Evolutionary conservation across 2,329 filamentous ascomycete species (phyloP), one percentile per base, ranked within the genome.

Genomic region (Lecanoromycetidae sp.): DNA sequence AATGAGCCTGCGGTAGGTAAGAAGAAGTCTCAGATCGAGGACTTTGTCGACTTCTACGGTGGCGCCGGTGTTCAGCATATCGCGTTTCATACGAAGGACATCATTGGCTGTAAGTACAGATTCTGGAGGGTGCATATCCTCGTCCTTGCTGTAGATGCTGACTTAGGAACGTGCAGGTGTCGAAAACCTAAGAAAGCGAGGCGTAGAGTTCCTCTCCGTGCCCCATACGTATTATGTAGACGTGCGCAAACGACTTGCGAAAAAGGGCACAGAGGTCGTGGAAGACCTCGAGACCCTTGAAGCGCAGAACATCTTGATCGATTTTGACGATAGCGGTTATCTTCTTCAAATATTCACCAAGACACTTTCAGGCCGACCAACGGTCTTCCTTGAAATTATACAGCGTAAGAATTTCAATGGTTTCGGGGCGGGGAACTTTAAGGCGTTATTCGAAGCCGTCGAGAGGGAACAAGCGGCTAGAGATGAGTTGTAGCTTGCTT

Each of bases 371-470:
- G 88, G 95, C 66, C 80, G 90, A 10, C 90, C 90, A 20, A 95
- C 90, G 3, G 88, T 95, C 23, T 95, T 95, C 62, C 79, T 95
- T 54, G 90, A 95, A 75, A 94, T 95, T 57, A 95, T 95, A 58
- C 87, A 95, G 71, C 72, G 88, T 48, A 82, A 93, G 57, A 80
- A 87, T 54, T 95, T 95, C 63, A 80, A 84, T 26, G 90, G 90
- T 0, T 95, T 95, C 57, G 88, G 90, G 3, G 90, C 88, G 0
- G 90, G 90, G 1, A 96, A 95, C 65, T 95, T 95, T 70, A 94
- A 87, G 77, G 87, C 82, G 52, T 60, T 95, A 57, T 95, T 95
- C 59, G 88, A 95, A 71, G 88, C 90, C 2, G 93, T 95, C 63
- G 90, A 95, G 74, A 72, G 88, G 42, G 88, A 95, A 65, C 90